A percentile compares a stretch with the other conserved stretches of the same genome.
Conservation (phyloP, 2,329 filamentous ascomycete genomes). For the Claviceps digitariae region DNA sequence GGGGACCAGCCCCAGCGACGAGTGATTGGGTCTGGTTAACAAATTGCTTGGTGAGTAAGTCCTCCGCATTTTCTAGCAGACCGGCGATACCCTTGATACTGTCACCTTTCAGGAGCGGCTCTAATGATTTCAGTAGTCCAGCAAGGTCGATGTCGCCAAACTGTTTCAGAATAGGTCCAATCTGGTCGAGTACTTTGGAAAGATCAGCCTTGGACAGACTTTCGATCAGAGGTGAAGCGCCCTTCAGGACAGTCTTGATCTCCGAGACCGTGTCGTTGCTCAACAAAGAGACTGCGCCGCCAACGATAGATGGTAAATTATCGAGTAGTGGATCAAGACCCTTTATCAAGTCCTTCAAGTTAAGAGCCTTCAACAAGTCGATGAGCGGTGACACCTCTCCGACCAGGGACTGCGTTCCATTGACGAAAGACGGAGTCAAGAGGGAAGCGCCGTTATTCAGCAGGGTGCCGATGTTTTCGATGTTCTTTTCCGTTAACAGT, state of each 20-base stretch:
- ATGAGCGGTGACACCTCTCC: slow-evolving; percentile 20
- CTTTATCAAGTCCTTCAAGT: slow-evolving; percentile 18
- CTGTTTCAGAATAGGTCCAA: slow-evolving; percentile 3
- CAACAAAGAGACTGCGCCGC: slow-evolving; percentile 1
- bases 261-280: slow-evolving; percentile 3
- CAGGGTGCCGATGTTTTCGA: slow-evolving; percentile 20
- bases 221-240: slow-evolving; percentile 2
- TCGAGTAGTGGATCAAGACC: slow-evolving; percentile 14
- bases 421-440: slow-evolving; percentile 19
- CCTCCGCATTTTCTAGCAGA: slow-evolving; percentile 2
- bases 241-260: slow-evolving; percentile 3
- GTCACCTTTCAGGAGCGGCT: slow-evolving; percentile 9
- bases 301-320: background rate
- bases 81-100: slow-evolving; percentile 11
- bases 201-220: slow-evolving; percentile 6
- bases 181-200: slow-evolving; percentile 3
- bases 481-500: slow-evolving; percentile 18
- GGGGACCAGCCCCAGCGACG: slow-evolving; percentile 14
- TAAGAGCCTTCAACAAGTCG: slow-evolving; percentile 17
- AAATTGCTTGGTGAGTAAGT: slow-evolving; percentile 8
- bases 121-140: slow-evolving; percentile 1
- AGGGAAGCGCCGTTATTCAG: slow-evolving; percentile 24
- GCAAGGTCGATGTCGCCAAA: slow-evolving; percentile 4
- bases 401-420: slow-evolving; percentile 21
- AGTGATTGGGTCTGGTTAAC: slow-evolving; percentile 9